These are phyloP conservation scores for Rhodotorula toruloides DNA, from an alignment of 768 basidiomycete genomes.

Conservation along the genomic window DNA sequence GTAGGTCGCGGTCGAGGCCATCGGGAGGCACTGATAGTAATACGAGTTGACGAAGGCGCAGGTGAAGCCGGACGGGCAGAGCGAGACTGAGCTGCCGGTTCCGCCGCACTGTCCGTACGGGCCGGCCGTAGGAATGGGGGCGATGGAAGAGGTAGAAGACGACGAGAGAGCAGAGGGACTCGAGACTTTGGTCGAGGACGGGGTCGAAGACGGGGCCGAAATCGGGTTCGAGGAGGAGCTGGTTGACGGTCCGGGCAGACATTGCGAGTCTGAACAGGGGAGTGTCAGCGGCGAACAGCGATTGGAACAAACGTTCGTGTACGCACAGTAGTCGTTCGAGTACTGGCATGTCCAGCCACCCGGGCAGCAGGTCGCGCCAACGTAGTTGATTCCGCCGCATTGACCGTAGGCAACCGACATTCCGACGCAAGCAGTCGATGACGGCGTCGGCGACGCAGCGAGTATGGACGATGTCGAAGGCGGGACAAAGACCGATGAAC, in stretches of 20 bases:
- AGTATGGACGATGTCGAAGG: background rate
- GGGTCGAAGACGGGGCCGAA: background rate
- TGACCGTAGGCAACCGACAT: background rate
- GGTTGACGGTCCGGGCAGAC: background rate
- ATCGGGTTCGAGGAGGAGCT: background rate
- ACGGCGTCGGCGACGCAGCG: background rate
- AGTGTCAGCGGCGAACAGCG: no score
- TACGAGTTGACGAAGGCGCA: background rate
- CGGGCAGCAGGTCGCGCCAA: no score
- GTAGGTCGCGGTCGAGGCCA: background rate
- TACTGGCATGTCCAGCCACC: no score
- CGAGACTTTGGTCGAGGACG: background rate
- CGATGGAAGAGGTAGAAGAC: background rate
- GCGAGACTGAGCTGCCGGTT: background rate
- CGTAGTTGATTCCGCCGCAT: no score
- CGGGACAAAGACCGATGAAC: background rate
- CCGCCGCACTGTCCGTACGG: background rate
- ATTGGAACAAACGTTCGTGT: no score
- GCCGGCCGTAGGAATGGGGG: background rate
- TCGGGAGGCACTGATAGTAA: constrained; percentile 4
- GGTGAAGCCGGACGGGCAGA: background rate
- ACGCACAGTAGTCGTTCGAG: no score
- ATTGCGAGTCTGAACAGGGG: no score
- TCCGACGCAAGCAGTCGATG: background rate
- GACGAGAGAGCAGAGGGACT: no score